Evolutionary conservation across 2,329 filamentous ascomycete genomes (phyloP).

Genomic region (Colletotrichum sublineola): DNA sequence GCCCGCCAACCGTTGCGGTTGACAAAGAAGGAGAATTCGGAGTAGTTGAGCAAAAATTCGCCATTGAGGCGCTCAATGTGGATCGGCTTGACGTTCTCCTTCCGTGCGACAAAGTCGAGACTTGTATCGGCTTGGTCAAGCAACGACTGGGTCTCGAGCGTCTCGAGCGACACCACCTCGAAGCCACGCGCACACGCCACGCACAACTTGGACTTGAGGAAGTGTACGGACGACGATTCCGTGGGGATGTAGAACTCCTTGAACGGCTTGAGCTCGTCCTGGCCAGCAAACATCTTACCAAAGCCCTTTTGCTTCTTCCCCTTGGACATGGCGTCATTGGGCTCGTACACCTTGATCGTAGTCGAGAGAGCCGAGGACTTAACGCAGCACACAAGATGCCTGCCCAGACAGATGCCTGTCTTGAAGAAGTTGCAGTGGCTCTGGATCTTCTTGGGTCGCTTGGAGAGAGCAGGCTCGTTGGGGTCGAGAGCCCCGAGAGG

Average conservation of each 20-base stretch:
- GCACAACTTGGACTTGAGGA: slow-evolving; percentile 95
- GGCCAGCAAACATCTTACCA: slow-evolving; percentile 94
- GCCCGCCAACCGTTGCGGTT: slow-evolving; percentile 98
- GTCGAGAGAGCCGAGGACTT: slow-evolving; percentile 94
- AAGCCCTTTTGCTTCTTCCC: slow-evolving; percentile 96
- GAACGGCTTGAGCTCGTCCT: slow-evolving; percentile 95
- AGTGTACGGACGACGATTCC: slow-evolving; percentile 98
- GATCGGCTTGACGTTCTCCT: slow-evolving; percentile 93
- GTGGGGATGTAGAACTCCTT: slow-evolving; percentile 99
- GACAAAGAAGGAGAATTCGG: slow-evolving; percentile 99
- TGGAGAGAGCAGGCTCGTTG: slow-evolving; percentile 83
- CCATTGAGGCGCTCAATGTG: slow-evolving; percentile 97
- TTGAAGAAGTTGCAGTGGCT: slow-evolving; percentile 99
- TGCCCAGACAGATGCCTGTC: slow-evolving; percentile 91
- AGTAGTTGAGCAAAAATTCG: slow-evolving; percentile 98
- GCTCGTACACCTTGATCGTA: slow-evolving; percentile 99
- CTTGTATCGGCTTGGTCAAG: slow-evolving; percentile 98
- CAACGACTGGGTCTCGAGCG: slow-evolving; percentile 96
- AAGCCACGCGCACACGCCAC: slow-evolving; percentile 96
- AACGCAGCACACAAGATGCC: slow-evolving; percentile 95
- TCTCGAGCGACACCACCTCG: slow-evolving; percentile 96
- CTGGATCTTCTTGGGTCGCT: slow-evolving; percentile 94
- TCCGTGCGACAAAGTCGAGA: slow-evolving; percentile 94
- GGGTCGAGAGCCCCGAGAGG: slow-evolving; percentile 87
- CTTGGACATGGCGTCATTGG: slow-evolving; percentile 93